Conservation (phyloP, 495 filamentous ascomycete genomes). For the Penicillium pancosmium region DNA sequence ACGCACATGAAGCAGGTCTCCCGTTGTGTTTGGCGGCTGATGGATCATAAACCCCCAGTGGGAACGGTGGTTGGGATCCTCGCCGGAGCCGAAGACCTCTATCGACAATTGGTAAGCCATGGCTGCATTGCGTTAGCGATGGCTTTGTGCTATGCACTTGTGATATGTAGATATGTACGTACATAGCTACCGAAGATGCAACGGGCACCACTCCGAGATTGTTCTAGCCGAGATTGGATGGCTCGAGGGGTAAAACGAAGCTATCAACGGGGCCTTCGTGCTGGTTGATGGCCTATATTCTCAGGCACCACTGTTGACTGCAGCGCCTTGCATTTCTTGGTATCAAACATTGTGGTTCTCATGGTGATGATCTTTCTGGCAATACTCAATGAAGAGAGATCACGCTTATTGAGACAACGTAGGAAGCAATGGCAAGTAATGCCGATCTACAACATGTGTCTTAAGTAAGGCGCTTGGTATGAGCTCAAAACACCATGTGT, state of each 20-base stretch:
- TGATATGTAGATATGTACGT: neutral
- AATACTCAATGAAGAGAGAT: no score
- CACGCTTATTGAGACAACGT: no score
- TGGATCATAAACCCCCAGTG: constrained; percentile 33
- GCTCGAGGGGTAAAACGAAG: neutral
- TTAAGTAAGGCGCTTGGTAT: neutral
- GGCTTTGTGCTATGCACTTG: neutral
- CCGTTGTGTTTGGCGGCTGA: constrained; percentile 19
- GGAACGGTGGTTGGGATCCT: constrained; percentile 23
- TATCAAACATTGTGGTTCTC: neutral
- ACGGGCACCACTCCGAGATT: neutral
- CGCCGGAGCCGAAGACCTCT: constrained; percentile 26
- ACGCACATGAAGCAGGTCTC: constrained; percentile 30
- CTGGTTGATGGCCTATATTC: neutral
- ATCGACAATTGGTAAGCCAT: constrained; percentile 25
- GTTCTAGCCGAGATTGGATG: neutral
- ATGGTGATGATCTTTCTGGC: no score
- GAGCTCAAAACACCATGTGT: neutral
- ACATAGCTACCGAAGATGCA: neutral
- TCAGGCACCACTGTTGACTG: neutral
- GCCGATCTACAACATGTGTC: neutral
- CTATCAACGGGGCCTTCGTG: neutral
- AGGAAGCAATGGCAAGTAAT: no score
- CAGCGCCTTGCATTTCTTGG: neutral
- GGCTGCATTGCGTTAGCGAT: constrained; percentile 6